Percentiles rank a stretch among this genome's conserved stretches.
These are phyloP conservation scores for Allomyces arbusculus DNA, from an alignment of 192 early-diverging fungal species.

Conservation along the genomic window DNA sequence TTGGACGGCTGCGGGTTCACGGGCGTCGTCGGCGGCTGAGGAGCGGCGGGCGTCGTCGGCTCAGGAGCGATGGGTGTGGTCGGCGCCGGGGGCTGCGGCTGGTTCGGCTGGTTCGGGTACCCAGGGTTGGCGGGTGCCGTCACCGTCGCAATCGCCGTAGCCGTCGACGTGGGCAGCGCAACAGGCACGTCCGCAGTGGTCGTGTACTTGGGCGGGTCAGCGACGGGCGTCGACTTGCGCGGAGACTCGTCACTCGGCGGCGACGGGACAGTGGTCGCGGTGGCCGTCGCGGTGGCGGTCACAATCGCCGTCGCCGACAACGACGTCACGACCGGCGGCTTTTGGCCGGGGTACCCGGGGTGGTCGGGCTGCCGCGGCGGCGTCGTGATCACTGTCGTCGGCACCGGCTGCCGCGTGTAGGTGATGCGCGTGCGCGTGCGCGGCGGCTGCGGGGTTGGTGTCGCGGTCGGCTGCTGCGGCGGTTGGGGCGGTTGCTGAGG, in stretches of 20 bases:
- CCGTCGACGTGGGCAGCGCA: too few species aligned
- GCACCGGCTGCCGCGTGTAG: neutral
- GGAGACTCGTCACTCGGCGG: neutral
- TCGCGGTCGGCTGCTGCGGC: neutral
- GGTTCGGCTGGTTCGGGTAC: too few species aligned
- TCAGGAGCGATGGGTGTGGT: too few species aligned
- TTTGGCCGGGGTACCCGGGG: neutral
- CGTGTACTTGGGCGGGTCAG: neutral
- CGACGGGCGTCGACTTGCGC: neutral
- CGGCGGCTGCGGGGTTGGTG: neutral
- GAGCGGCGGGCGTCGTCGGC: too few species aligned
- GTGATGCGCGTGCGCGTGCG: neutral
- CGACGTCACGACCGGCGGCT: too few species aligned
- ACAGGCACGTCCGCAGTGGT: neutral
- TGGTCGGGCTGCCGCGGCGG: neutral
- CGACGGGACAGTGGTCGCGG: neutral
- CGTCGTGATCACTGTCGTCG: neutral
- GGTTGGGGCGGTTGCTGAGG: neutral
- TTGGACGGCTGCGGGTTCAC: too few species aligned
- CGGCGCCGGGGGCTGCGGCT: too few species aligned
- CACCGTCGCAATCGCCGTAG: too few species aligned
- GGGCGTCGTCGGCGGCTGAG: too few species aligned
- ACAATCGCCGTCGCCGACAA: neutral
- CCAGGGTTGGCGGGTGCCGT: too few species aligned
- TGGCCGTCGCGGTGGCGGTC: neutral